Percentiles rank a stretch among this genome's conserved stretches.
phyloP scores from a whole-genome alignment of 306 rosid genomes.

The Cucurbita argyrosperma region DNA sequence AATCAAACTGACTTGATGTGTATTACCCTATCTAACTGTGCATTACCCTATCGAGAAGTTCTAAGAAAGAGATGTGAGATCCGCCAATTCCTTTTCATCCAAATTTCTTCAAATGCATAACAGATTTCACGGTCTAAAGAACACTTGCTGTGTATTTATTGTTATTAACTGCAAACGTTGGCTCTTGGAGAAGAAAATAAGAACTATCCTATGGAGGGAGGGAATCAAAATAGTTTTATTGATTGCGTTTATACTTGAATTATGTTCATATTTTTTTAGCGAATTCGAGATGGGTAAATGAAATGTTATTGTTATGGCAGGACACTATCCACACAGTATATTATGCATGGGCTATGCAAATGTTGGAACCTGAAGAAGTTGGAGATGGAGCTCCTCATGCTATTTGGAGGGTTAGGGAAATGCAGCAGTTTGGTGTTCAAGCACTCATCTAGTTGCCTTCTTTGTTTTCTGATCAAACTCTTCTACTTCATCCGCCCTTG shows the following conservation, averaged over 20 bases:
- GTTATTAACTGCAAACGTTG: too few species aligned
- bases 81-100: background rate
- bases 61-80: background rate
- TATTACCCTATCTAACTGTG: too few species aligned
- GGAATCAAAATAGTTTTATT: too few species aligned
- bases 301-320: conserved; percentile 4
- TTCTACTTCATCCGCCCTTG: background rate
- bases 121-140: too few species aligned
- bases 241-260: background rate
- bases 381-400: conserved; percentile 53
- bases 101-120: background rate
- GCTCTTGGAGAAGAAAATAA: too few species aligned
- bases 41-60: background rate
- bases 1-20: too few species aligned
- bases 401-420: conserved; percentile 78
- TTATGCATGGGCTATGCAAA: conserved; percentile 79
- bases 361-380: conserved; percentile 55
- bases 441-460: conserved; percentile 45
- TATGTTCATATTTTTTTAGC: background rate
- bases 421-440: conserved; percentile 61
- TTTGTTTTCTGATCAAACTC: background rate
- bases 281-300: background rate
- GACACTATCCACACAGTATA: conserved; percentile 80
- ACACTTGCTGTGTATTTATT: too few species aligned
- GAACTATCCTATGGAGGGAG: background rate